Percentiles rank a stretch among this genome's conserved stretches.
phyloP scores from a whole-genome alignment of 169 alveolate species.

The Babesia bovis region DNA sequence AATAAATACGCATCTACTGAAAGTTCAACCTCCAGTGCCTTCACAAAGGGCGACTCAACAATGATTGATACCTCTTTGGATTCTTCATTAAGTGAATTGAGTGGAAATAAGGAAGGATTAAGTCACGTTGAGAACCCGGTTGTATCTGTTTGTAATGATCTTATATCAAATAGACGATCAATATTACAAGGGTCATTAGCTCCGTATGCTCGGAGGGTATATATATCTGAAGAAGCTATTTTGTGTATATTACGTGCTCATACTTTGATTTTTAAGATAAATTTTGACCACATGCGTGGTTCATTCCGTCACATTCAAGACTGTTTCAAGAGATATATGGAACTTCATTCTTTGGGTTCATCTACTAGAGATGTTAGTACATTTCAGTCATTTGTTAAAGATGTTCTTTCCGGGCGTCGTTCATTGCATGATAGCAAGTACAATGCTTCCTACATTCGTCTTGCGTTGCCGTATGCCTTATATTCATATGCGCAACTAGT shows the following conservation, averaged over 20 bases:
- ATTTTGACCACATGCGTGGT: constrained; percentile 22
- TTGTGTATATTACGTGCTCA: constrained; percentile 20
- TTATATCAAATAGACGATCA: background rate
- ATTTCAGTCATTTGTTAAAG: background rate
- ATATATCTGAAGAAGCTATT: constrained; percentile 12
- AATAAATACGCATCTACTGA: background rate
- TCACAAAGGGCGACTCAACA: background rate
- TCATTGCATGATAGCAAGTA: background rate
- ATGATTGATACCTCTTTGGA: background rate
- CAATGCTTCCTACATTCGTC: background rate
- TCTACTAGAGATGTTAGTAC: background rate
- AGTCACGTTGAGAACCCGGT: background rate
- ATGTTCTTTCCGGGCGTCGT: background rate
- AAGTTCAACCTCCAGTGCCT: background rate
- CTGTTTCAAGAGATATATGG: background rate
- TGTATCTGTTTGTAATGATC: background rate
- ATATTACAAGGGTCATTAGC: background rate
- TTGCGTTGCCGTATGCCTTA: background rate
- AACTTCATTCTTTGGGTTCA: background rate
- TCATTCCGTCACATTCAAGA: constrained; percentile 3
- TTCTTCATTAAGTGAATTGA: background rate
- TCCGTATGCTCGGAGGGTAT: background rate
- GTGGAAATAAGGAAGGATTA: background rate
- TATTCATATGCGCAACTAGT: constrained; percentile 4
- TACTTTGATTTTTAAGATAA: constrained; percentile 21